phyloP scores from a whole-genome alignment of 768 basidiomycete genomes.

The Clathrus columnatus region DNA sequence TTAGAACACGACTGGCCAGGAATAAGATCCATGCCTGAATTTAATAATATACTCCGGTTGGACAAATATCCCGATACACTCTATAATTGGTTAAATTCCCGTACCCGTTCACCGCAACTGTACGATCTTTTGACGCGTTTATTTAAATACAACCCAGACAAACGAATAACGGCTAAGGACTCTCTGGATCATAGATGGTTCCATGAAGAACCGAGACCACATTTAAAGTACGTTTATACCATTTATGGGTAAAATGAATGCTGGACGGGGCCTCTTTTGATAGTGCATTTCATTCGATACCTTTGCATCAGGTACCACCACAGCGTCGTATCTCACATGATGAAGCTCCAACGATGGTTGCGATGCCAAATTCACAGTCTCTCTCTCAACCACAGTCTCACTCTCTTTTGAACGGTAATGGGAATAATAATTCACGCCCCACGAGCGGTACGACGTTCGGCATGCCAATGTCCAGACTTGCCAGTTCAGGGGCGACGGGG shows the following conservation, averaged over 20 bases:
- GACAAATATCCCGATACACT: slow-evolving; percentile 53
- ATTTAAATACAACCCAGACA: slow-evolving; percentile 88
- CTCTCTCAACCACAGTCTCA: slow-evolving; percentile 10
- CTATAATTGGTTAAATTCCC: too few species aligned
- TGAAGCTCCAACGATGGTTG: slow-evolving; percentile 83
- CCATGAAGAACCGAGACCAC: slow-evolving; percentile 79
- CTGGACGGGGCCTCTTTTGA: too few species aligned
- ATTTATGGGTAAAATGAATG: too few species aligned
- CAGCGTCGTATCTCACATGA: slow-evolving; percentile 86
- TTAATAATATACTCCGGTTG: slow-evolving; percentile 68
- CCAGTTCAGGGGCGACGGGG: slow-evolving; percentile 2
- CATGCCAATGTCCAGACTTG: slow-evolving; percentile 10
- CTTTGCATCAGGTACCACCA: slow-evolving; percentile 64
- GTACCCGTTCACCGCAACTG: slow-evolving; percentile 49
- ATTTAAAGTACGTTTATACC: slow-evolving; percentile 84
- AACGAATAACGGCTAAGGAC: slow-evolving; percentile 71
- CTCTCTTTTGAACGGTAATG: slow-evolving; percentile 8
- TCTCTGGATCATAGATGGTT: slow-evolving; percentile 89
- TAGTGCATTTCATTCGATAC: too few species aligned
- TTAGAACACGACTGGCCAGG: too few species aligned
- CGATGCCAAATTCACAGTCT: slow-evolving; percentile 33
- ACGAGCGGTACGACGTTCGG: background rate
- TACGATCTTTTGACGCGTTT: slow-evolving; percentile 80
- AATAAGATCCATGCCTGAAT: slow-evolving; percentile 85
- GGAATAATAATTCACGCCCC: slow-evolving; percentile 8